phyloP scores from a whole-genome alignment of 2,329 filamentous ascomycete genomes.

The Massarina eburnea region DNA sequence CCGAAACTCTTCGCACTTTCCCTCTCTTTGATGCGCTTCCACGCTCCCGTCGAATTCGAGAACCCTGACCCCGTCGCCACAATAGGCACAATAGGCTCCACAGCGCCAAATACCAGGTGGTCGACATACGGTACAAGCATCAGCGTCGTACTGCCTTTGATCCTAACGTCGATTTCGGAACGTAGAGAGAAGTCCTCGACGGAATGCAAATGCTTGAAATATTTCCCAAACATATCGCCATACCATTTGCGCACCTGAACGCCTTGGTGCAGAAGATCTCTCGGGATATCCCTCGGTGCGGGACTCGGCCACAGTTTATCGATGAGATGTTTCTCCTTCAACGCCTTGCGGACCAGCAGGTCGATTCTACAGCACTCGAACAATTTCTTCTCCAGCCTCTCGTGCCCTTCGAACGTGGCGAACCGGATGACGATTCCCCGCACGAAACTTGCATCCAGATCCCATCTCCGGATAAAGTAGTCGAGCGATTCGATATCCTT shows the following conservation, averaged over 20 bases:
- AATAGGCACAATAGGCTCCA: constrained; percentile 39
- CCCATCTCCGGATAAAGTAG: constrained; percentile 33
- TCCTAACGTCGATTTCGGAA: constrained; percentile 33
- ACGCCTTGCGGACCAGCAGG: constrained; percentile 40
- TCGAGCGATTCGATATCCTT: constrained; percentile 40
- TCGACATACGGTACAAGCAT: constrained; percentile 39
- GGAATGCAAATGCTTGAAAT: constrained; percentile 33
- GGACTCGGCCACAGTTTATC: constrained; percentile 39
- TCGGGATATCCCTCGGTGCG: constrained; percentile 25
- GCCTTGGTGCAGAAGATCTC: constrained; percentile 34
- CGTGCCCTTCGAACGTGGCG: constrained; percentile 38
- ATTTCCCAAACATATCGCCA: constrained; percentile 43
- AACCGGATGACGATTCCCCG: constrained; percentile 36
- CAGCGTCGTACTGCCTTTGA: constrained; percentile 34
- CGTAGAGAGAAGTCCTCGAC: constrained; percentile 35
- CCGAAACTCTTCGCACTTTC: constrained; percentile 21
- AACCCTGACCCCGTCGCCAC: constrained; percentile 34
- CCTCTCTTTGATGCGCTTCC: constrained; percentile 15
- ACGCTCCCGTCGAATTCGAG: constrained; percentile 21
- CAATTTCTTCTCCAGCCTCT: constrained; percentile 40
- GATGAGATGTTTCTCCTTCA: constrained; percentile 42
- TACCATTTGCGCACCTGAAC: constrained; percentile 39
- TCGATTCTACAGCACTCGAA: constrained; percentile 36
- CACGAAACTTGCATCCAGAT: constrained; percentile 35
- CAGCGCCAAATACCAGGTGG: constrained; percentile 34